These are phyloP conservation scores for Chondrostereum purpureum DNA, from an alignment of 1,284 basidiomycete genomes.

Conservation along the genomic window DNA sequence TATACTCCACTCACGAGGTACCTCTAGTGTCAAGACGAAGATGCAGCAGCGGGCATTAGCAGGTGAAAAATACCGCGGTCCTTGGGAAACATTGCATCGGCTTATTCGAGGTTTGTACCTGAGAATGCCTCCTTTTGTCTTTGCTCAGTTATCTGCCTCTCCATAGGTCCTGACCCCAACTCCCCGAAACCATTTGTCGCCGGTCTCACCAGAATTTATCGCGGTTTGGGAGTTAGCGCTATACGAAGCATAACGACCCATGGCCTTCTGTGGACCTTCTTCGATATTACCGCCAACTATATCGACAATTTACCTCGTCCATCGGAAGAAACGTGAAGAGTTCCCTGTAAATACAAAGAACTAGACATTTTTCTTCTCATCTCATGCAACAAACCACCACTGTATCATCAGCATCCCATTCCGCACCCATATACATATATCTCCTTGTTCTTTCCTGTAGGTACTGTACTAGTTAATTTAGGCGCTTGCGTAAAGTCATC, in stretches of 20 bases:
- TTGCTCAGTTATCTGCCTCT: neutral
- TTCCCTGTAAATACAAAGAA: too few relatives aligned
- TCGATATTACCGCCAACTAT: slow-evolving; percentile 67
- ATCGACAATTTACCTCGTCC: slow-evolving; percentile 60
- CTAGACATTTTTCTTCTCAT: too few relatives aligned
- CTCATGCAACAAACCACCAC: too few relatives aligned
- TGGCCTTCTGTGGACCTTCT: slow-evolving; percentile 78
- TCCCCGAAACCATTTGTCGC: slow-evolving; percentile 62
- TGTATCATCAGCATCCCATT: neutral
- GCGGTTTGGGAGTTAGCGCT: slow-evolving; percentile 80
- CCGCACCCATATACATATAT: too few relatives aligned
- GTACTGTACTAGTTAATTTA: neutral
- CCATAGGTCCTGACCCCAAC: slow-evolving; percentile 65
- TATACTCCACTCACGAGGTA: neutral
- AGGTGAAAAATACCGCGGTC: slow-evolving; percentile 60
- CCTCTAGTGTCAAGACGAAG: slow-evolving; percentile 82
- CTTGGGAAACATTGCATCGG: slow-evolving; percentile 68
- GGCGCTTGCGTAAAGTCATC: too few relatives aligned
- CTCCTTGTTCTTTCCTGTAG: neutral
- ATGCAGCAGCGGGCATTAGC: slow-evolving; percentile 85
- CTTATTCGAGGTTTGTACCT: slow-evolving; percentile 71
- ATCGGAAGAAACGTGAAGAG: slow-evolving; percentile 4
- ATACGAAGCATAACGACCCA: slow-evolving; percentile 79
- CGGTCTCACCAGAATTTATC: slow-evolving; percentile 74
- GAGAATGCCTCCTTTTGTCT: slow-evolving; percentile 1